Conservation (phyloP, 2,329 filamentous ascomycete species). For the Calonectria hawksworthii region DNA sequence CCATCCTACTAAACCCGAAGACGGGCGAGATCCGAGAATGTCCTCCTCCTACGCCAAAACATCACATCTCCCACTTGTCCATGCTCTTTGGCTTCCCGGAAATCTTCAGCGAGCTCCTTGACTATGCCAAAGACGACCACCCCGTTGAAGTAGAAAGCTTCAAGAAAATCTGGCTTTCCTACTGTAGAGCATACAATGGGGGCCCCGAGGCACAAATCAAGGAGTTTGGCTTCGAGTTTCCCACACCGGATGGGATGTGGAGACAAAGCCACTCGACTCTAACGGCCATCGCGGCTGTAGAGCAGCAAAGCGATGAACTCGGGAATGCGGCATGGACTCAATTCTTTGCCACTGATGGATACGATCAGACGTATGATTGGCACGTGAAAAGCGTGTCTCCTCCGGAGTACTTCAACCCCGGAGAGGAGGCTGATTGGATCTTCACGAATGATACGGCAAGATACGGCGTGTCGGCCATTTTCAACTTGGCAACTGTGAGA, state of each 20-base stretch:
- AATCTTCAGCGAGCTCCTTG: slow-evolving; percentile 29
- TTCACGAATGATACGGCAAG: slow-evolving; percentile 33
- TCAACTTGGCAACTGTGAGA: slow-evolving; percentile 33
- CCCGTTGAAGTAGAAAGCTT: slow-evolving; percentile 22
- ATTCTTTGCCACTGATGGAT: slow-evolving; percentile 35
- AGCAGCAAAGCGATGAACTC: slow-evolving; percentile 25
- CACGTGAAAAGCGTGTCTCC: not conserved
- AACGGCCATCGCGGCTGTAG: slow-evolving; percentile 33
- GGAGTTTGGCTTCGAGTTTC: slow-evolving; percentile 37
- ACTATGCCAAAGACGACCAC: slow-evolving; percentile 27
- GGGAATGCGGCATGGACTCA: slow-evolving; percentile 30
- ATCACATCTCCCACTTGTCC: slow-evolving; percentile 34
- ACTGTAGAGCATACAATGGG: slow-evolving; percentile 36
- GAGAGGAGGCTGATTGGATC: slow-evolving; percentile 31
- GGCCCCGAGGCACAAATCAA: slow-evolving; percentile 19
- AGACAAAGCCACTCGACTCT: slow-evolving; percentile 35
- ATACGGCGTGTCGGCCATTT: slow-evolving; percentile 32
- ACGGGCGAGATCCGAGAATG: slow-evolving; percentile 37
- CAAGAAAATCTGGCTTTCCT: slow-evolving; percentile 27
- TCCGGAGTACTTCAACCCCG: slow-evolving; percentile 30
- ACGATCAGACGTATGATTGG: slow-evolving; percentile 24
- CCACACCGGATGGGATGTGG: slow-evolving; percentile 25
- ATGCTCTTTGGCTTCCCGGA: slow-evolving; percentile 38
- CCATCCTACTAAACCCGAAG: slow-evolving; percentile 32
- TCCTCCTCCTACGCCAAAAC: slow-evolving; percentile 29